Conservation (phyloP, 176 grass and related monocot species). For the Sorghum bicolor region DNA sequence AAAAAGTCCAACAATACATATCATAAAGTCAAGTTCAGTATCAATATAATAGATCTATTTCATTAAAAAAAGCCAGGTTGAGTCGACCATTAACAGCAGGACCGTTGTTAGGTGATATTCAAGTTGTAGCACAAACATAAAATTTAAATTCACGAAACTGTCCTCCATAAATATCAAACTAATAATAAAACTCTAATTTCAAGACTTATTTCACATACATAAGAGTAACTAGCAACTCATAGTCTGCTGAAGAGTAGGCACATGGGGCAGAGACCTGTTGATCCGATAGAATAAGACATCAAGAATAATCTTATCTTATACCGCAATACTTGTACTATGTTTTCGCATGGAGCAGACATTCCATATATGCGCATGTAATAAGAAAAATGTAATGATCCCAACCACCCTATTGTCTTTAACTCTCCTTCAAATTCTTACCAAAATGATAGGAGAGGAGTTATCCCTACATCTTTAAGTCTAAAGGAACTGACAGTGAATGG, state of each 20-base stretch:
- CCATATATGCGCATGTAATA: conserved; percentile 11
- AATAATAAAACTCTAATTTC: neutral
- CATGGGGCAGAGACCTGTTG: conserved; percentile 9
- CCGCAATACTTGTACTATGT: conserved; percentile 2
- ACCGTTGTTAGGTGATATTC: neutral
- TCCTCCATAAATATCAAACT: neutral
- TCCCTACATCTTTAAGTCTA: conserved; percentile 17
- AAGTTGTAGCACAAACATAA: neutral
- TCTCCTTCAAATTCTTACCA: conserved; percentile 25
- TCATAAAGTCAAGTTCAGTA: neutral
- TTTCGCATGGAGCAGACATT: neutral
- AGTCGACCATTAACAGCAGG: neutral
- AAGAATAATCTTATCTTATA: neutral
- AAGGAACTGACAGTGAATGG: neutral
- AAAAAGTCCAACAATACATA: neutral
- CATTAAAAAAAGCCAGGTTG: neutral
- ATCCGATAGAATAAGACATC: conserved; percentile 14
- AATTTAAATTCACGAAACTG: neutral
- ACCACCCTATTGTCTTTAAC: conserved; percentile 16
- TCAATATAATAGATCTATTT: neutral
- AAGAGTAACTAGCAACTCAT: conserved; percentile 17
- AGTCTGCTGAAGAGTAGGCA: neutral
- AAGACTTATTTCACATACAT: neutral
- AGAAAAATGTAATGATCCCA: conserved; percentile 11
- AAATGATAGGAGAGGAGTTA: conserved; percentile 36